A percentile compares a stretch with the other conserved stretches of the same genome.
Evolutionary conservation across 495 filamentous ascomycete genomes (phyloP).

Genomic region (Penicillium herquei): DNA sequence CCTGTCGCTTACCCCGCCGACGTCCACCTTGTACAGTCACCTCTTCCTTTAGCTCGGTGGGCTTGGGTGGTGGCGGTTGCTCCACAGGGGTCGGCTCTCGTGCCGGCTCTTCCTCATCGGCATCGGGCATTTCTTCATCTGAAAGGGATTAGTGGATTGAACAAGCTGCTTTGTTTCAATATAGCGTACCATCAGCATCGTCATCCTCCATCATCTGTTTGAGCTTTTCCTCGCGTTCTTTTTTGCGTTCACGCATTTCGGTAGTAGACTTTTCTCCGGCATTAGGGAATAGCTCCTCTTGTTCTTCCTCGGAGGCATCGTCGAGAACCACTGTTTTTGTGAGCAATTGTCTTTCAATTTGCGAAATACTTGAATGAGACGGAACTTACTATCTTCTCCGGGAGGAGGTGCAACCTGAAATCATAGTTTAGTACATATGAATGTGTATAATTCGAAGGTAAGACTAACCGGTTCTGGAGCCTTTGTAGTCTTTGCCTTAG

Average conservation of each 20-base stretch:
- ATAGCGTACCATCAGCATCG: conserved; percentile 40
- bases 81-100: conserved; percentile 52
- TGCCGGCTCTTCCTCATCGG: conserved; percentile 42
- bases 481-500: conserved; percentile 54
- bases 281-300: conserved; percentile 58
- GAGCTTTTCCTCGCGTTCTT: conserved; percentile 70
- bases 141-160: conserved; percentile 5
- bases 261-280: conserved; percentile 33
- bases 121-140: conserved; percentile 52
- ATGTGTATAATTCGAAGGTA: background rate
- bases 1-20: conserved; percentile 73
- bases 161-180: background rate
- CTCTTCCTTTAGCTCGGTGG: conserved; percentile 39
- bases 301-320: conserved; percentile 73
- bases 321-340: conserved; percentile 33
- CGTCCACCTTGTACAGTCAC: conserved; percentile 59
- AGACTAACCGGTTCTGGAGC: conserved; percentile 23
- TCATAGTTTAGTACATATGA: conserved; percentile 6
- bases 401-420: conserved; percentile 25
- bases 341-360: conserved; percentile 7
- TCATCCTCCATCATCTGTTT: conserved; percentile 87
- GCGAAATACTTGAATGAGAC: background rate
- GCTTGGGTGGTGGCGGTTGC: conserved; percentile 39
- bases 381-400: conserved; percentile 53
- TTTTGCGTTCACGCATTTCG: conserved; percentile 55